Evolutionary conservation across 371 early-diverging fungal genomes (phyloP).

Genomic region (Lichtheimia ornata): DNA sequence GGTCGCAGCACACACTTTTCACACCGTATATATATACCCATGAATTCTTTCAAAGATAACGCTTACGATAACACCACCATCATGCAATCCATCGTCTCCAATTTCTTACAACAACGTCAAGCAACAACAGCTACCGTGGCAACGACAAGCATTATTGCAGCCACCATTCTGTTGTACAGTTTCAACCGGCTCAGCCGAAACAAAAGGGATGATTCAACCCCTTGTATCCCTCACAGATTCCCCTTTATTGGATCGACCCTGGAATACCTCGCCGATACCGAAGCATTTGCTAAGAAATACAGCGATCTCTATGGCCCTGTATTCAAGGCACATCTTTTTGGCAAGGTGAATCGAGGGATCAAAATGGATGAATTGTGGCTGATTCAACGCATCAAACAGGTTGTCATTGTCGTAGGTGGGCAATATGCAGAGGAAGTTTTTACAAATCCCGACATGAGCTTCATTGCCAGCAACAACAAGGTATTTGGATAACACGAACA

Average conservation of each 20-base stretch:
- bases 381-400: neutral
- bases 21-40: neutral
- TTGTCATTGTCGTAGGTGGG: slow-evolving; percentile 21
- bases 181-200: neutral
- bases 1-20: neutral
- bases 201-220: slow-evolving; percentile 6
- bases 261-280: slow-evolving; percentile 9
- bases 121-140: no score
- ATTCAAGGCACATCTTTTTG: slow-evolving; percentile 15
- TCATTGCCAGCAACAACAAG: slow-evolving; percentile 17
- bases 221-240: slow-evolving; percentile 16
- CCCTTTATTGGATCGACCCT: slow-evolving; percentile 21
- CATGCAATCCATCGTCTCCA: no score
- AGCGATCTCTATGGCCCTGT: slow-evolving; percentile 15
- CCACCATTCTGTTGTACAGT: no score
- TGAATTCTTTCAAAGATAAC: no score
- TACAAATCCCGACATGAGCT: slow-evolving; percentile 24
- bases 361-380: neutral
- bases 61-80: no score
- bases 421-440: slow-evolving; percentile 26
- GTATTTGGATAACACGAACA: slow-evolving; percentile 6
- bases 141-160: no score
- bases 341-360: slow-evolving; percentile 8
- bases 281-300: slow-evolving; percentile 10
- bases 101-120: no score